phyloP scores from a whole-genome alignment of 2,329 filamentous ascomycete genomes.

The Aspergillus jensenii region DNA sequence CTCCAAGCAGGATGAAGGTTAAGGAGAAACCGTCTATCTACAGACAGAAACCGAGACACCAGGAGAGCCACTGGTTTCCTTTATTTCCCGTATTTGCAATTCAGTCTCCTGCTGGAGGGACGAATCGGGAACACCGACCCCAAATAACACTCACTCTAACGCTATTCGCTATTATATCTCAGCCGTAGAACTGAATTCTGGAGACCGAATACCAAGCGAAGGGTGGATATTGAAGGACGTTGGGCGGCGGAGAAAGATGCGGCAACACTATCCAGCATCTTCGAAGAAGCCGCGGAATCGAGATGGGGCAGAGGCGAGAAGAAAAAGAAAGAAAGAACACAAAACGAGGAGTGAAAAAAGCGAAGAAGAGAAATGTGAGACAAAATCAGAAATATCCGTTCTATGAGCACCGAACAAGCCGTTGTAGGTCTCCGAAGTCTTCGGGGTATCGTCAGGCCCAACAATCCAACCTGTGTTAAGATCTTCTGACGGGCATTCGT shows the following conservation, averaged over 20 bases:
- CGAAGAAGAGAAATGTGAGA: slow-evolving; percentile 4
- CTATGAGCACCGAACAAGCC: slow-evolving; percentile 15
- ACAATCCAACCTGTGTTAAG: slow-evolving; percentile 13
- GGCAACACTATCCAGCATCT: not conserved
- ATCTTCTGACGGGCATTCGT: slow-evolving; percentile 18
- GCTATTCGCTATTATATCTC: not conserved
- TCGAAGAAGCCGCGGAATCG: not conserved
- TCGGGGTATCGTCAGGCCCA: slow-evolving; percentile 14
- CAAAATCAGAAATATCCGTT: slow-evolving; percentile 9
- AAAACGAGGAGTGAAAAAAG: not conserved
- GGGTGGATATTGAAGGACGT: not conserved
- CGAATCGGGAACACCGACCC: not conserved
- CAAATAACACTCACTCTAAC: not conserved
- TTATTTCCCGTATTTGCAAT: not conserved
- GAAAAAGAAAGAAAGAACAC: not conserved
- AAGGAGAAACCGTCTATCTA: not conserved
- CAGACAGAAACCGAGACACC: not conserved
- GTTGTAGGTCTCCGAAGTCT: slow-evolving; percentile 13
- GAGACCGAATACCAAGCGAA: not conserved
- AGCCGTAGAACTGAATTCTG: not conserved
- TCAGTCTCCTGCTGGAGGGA: not conserved
- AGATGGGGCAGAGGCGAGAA: not conserved
- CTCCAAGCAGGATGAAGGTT: slow-evolving; percentile 5
- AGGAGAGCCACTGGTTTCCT: not conserved
- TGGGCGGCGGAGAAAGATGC: no score